phyloP scores from a whole-genome alignment of 768 basidiomycete species.

The Suillus brevipes region DNA sequence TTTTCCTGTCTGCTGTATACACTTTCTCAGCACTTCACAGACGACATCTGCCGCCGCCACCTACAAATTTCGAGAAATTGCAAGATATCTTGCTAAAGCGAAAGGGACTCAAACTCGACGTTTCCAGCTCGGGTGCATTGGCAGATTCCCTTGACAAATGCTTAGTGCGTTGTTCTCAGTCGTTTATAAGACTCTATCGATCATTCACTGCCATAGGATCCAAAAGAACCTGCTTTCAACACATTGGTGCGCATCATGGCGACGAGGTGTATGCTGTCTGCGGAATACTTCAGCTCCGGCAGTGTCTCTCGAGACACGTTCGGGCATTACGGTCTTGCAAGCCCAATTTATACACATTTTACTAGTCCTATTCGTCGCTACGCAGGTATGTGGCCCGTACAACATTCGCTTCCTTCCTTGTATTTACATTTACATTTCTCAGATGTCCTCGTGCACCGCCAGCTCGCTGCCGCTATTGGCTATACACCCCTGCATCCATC shows the following conservation, averaged over 20 bases:
- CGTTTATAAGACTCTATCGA: constrained; percentile 2
- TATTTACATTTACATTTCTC: not conserved
- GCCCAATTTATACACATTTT: constrained; percentile 96
- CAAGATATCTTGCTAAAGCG: constrained; percentile 90
- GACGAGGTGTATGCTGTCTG: constrained; percentile 96
- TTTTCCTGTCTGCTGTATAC: not conserved
- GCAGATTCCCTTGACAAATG: constrained; percentile 88
- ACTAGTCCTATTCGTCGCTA: constrained; percentile 97
- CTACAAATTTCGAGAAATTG: constrained; percentile 91
- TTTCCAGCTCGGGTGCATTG: constrained; percentile 86
- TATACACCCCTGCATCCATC: constrained; percentile 82
- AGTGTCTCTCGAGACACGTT: constrained; percentile 91
- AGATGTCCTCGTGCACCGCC: constrained; percentile 95
- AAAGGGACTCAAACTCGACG: constrained; percentile 80
- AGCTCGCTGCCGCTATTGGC: constrained; percentile 87
- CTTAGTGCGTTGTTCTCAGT: constrained; percentile 51
- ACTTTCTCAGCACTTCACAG: constrained; percentile 36
- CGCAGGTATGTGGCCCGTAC: constrained; percentile 59
- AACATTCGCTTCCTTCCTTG: not conserved
- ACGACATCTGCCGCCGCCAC: constrained; percentile 89
- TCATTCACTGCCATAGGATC: constrained; percentile 53
- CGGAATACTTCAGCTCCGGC: constrained; percentile 97
- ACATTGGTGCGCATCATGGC: constrained; percentile 99
- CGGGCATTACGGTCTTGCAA: constrained; percentile 97
- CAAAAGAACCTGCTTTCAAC: constrained; percentile 86